A percentile compares a stretch with the other conserved stretches of the same genome.
Evolutionary conservation across 2,329 filamentous ascomycete genomes (phyloP).

Genomic region (Cadophora gregata): DNA sequence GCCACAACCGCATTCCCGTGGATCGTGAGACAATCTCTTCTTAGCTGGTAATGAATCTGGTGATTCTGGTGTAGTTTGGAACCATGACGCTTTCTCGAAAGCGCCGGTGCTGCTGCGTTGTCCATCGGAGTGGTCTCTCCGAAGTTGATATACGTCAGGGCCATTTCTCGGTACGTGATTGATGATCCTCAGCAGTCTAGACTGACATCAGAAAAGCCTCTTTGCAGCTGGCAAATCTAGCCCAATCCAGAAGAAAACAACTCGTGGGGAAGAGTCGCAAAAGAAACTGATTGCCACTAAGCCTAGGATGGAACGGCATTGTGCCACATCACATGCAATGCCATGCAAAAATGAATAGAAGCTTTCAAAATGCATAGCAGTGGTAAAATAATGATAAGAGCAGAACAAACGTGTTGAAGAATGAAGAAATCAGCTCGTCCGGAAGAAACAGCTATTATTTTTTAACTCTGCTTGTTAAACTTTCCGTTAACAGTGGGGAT

Average conservation of each 20-base stretch:
- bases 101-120: too few relatives aligned
- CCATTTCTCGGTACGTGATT: background rate
- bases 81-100: background rate
- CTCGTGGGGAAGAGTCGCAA: background rate
- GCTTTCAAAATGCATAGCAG: too few relatives aligned
- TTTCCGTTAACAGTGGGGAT: too few relatives aligned
- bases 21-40: background rate
- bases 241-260: background rate
- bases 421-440: too few relatives aligned
- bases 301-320: background rate
- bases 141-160: conserved; percentile 2
- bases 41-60: background rate
- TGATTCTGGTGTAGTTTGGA: background rate
- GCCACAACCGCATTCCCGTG: background rate
- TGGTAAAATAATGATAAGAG: too few relatives aligned
- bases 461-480: background rate
- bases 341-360: too few relatives aligned
- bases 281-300: background rate
- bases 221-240: background rate
- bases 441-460: background rate
- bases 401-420: too few relatives aligned
- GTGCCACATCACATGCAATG: too few relatives aligned
- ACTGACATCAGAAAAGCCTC: background rate
- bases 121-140: background rate
- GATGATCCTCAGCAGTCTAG: background rate